Conservation (phyloP, 306 rosid genomes). For the barrel medic (Medicago truncatula) region DNA sequence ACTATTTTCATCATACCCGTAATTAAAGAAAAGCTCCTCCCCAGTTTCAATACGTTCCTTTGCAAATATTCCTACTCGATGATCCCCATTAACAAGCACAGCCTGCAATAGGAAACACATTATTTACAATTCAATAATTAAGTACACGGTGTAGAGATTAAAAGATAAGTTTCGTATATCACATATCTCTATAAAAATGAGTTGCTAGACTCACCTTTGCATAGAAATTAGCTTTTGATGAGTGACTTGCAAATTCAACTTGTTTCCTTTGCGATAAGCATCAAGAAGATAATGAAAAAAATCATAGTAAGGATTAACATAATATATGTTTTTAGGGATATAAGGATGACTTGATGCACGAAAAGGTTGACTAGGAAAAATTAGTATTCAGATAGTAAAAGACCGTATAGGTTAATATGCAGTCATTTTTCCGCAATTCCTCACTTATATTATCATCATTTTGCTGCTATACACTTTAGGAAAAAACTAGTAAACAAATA, state of each 20-base stretch:
- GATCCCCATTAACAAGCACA: conserved; percentile 84
- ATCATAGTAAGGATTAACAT: too few species aligned
- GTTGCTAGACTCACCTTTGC: conserved; percentile 63
- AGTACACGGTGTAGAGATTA: not conserved
- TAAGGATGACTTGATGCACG: too few species aligned
- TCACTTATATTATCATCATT: too few species aligned
- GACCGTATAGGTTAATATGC: too few species aligned
- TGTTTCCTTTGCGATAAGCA: conserved; percentile 84
- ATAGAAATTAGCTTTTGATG: conserved; percentile 71
- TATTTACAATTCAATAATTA: not conserved
- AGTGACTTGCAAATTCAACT: conserved; percentile 92
- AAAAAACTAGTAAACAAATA: too few species aligned
- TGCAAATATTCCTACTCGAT: conserved; percentile 86
- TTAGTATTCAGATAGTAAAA: too few species aligned
- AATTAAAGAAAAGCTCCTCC: conserved; percentile 84
- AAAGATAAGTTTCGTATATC: conserved; percentile 1
- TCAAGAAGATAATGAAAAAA: conserved; percentile 75
- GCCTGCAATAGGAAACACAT: conserved; percentile 51
- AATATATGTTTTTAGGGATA: too few species aligned
- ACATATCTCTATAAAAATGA: not conserved
- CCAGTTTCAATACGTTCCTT: conserved; percentile 74
- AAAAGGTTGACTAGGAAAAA: too few species aligned
- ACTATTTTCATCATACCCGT: conserved; percentile 54
- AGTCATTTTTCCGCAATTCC: too few species aligned
- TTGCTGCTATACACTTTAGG: too few species aligned